These are phyloP conservation scores for Aspergillus fumigatiaffinis DNA, from an alignment of 2,329 filamentous ascomycete genomes.

Conservation along the genomic window DNA sequence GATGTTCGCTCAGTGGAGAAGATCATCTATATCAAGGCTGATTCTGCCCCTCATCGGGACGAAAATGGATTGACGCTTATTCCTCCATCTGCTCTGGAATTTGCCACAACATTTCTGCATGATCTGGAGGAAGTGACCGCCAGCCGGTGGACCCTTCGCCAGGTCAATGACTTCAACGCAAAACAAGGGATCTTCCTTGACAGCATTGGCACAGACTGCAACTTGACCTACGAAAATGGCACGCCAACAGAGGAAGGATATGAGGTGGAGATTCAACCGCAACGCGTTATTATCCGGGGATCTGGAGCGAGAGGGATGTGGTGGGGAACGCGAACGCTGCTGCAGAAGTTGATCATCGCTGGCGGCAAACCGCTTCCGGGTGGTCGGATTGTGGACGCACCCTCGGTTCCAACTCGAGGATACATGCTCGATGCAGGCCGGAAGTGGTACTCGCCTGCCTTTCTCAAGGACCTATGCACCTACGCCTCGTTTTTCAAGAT, in stretches of 20 bases:
- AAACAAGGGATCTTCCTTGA: constrained; percentile 45
- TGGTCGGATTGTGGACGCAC: constrained; percentile 48
- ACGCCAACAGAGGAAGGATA: constrained; percentile 49
- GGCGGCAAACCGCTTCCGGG: constrained; percentile 33
- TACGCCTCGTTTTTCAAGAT: constrained; percentile 62
- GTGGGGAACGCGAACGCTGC: constrained; percentile 55
- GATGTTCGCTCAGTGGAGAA: constrained; percentile 8
- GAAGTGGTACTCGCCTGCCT: constrained; percentile 54
- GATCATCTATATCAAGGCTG: constrained; percentile 37
- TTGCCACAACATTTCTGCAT: constrained; percentile 44
- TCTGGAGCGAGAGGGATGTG: constrained; percentile 54
- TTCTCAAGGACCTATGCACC: constrained; percentile 55
- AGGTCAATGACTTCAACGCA: constrained; percentile 32
- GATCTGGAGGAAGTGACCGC: constrained; percentile 44
- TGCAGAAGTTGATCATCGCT: constrained; percentile 47
- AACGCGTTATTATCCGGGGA: constrained; percentile 45
- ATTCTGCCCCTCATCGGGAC: constrained; percentile 41
- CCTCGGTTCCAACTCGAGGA: constrained; percentile 50
- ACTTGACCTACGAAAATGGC: constrained; percentile 47
- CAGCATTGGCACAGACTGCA: constrained; percentile 9
- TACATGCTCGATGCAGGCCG: constrained; percentile 53
- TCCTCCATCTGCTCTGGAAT: constrained; percentile 48
- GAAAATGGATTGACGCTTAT: constrained; percentile 49
- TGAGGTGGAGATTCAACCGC: constrained; percentile 36
- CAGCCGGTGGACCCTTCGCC: constrained; percentile 40